phyloP scores from a whole-genome alignment of 108 stramenopile genomes.

The Pseudonitzschia delicatissima region DNA sequence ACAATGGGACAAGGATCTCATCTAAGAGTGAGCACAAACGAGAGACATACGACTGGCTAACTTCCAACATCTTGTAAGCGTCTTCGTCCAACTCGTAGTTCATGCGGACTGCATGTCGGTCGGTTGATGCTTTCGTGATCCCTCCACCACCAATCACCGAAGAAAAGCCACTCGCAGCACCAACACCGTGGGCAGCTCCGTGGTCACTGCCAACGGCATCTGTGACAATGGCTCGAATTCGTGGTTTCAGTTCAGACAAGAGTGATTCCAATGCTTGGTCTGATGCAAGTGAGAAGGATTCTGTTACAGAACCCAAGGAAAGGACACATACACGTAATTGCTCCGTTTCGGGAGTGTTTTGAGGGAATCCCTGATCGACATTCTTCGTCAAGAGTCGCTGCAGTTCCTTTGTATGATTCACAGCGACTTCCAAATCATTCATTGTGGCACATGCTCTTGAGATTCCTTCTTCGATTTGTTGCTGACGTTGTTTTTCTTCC shows the following conservation, averaged over 20 bases:
- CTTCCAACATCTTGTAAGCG: slow-evolving; percentile 69
- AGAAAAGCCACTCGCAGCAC: slow-evolving; percentile 23
- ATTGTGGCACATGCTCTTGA: slow-evolving; percentile 75
- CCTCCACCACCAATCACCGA: slow-evolving; percentile 51
- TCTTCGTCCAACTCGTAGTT: slow-evolving; percentile 82
- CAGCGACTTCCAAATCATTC: slow-evolving; percentile 81
- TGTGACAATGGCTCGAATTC: slow-evolving; percentile 72
- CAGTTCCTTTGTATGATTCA: slow-evolving; percentile 60
- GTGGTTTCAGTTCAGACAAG: slow-evolving; percentile 61
- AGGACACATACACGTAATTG: slow-evolving; percentile 77
- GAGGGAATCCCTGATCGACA: slow-evolving; percentile 63
- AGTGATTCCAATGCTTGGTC: slow-evolving; percentile 62
- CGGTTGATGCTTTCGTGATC: slow-evolving; percentile 15
- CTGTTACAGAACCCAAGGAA: slow-evolving; percentile 55
- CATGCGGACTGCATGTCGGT: slow-evolving; percentile 49
- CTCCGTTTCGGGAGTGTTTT: slow-evolving; percentile 65
- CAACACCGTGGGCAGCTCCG: slow-evolving; percentile 38
- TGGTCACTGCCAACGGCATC: slow-evolving; percentile 74
- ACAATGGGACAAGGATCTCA: slow-evolving; percentile 65
- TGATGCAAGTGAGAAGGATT: slow-evolving; percentile 52
- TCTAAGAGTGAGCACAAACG: slow-evolving; percentile 66
- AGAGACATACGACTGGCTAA: slow-evolving; percentile 77
- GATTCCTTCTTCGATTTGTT: slow-evolving; percentile 57
- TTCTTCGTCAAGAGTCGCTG: slow-evolving; percentile 52
- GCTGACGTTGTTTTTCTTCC: slow-evolving; percentile 34